Evolutionary conservation across 495 filamentous ascomycete species (phyloP).

Genomic region (Penicillium goetzii): DNA sequence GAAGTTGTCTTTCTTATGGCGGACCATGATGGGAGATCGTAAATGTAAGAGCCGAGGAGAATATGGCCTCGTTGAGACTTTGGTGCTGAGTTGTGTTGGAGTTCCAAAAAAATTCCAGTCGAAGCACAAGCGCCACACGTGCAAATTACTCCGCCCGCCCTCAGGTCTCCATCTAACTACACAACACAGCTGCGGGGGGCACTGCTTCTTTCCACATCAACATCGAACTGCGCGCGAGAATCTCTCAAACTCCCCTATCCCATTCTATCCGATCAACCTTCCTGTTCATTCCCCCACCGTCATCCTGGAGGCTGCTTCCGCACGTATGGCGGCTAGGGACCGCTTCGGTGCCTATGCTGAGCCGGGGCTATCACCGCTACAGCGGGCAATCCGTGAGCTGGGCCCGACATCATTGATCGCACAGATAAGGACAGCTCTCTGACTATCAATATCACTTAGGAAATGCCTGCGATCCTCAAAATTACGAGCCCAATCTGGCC

Average conservation of each 20-base stretch:
- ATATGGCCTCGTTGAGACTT: neutral
- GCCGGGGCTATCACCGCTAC: slow-evolving; percentile 79
- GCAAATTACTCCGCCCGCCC: slow-evolving; percentile 34
- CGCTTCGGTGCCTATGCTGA: slow-evolving; percentile 85
- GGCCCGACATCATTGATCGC: slow-evolving; percentile 12
- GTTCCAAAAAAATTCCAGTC: slow-evolving; percentile 27
- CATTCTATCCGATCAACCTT: slow-evolving; percentile 9
- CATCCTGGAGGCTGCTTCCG: slow-evolving; percentile 90
- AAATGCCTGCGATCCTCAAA: slow-evolving; percentile 91
- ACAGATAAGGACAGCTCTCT: slow-evolving; percentile 11
- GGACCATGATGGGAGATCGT: slow-evolving; percentile 63
- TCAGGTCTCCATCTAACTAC: slow-evolving; percentile 26
- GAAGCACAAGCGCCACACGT: slow-evolving; percentile 38
- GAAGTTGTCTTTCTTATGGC: slow-evolving; percentile 92
- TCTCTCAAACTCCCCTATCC: slow-evolving; percentile 16
- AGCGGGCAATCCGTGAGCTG: slow-evolving; percentile 83
- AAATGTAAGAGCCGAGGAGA: neutral
- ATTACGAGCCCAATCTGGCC: slow-evolving; percentile 96
- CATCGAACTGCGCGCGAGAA: slow-evolving; percentile 12
- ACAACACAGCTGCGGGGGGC: slow-evolving; percentile 17
- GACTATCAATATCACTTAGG: slow-evolving; percentile 45
- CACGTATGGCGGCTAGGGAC: slow-evolving; percentile 93
- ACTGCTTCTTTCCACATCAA: slow-evolving; percentile 24
- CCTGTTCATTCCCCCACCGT: slow-evolving; percentile 27
- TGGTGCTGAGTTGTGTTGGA: slow-evolving; percentile 7